Evolutionary conservation across 805 yeast species (phyloP).

Genomic region (Yarrowia hollandica): DNA sequence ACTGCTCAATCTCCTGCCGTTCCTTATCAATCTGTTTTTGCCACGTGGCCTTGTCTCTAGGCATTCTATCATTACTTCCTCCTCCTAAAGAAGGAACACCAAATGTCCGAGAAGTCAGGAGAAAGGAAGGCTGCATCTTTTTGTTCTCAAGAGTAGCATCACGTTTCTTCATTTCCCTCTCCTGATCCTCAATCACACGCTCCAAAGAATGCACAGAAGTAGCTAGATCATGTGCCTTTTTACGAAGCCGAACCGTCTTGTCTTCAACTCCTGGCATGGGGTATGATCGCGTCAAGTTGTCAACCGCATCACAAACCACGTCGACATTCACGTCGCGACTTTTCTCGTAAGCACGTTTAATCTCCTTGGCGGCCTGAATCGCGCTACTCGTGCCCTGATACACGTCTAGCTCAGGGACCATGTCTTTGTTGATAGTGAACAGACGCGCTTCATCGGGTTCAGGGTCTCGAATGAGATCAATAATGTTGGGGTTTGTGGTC

Average conservation of each 20-base stretch:
- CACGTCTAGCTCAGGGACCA: slow-evolving; percentile 17
- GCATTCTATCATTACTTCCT: background rate
- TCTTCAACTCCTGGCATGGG: slow-evolving; percentile 45
- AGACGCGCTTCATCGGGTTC: slow-evolving; percentile 52
- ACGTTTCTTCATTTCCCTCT: slow-evolving; percentile 42
- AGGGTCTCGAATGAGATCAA: slow-evolving; percentile 57
- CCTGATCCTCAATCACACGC: slow-evolving; percentile 48
- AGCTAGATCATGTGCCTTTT: slow-evolving; percentile 43
- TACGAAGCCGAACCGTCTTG: slow-evolving; percentile 37
- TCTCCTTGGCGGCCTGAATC: slow-evolving; percentile 13
- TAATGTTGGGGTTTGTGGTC: slow-evolving; percentile 52
- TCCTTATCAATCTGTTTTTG: slow-evolving; percentile 31
- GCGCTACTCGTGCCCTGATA: slow-evolving; percentile 10
- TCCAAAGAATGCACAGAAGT: slow-evolving; percentile 49
- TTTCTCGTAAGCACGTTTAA: background rate
- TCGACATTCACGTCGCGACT: slow-evolving; percentile 38
- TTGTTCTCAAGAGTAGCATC: slow-evolving; percentile 31
- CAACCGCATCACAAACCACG: slow-evolving; percentile 48
- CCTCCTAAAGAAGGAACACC: slow-evolving; percentile 2
- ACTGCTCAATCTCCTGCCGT: slow-evolving; percentile 31
- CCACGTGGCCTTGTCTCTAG: slow-evolving; percentile 30
- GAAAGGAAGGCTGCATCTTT: slow-evolving; percentile 16
- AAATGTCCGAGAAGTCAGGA: slow-evolving; percentile 1
- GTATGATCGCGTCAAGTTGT: slow-evolving; percentile 43
- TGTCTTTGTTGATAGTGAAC: slow-evolving; percentile 39